Evolutionary conservation across 371 early-diverging fungal species (phyloP), one percentile per base, ranked within the genome.

Genomic region (Cokeromyces recurvatus): DNA sequence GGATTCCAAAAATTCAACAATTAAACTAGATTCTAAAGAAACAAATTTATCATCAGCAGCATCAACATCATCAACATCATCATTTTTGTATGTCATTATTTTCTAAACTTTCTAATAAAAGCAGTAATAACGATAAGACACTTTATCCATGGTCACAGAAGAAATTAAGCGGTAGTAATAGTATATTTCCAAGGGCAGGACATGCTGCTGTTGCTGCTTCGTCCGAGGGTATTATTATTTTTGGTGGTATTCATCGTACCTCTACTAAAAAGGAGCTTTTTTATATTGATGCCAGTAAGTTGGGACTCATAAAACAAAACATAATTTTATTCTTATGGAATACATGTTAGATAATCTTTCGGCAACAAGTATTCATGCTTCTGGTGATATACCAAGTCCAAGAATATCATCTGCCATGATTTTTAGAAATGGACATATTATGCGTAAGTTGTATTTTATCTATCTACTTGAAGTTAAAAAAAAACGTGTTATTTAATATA

Each of bases 231-330:
- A 59, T 85, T 12, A 65, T 78, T 32, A 42, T 83, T 37, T 79
- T 69, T 71, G 86, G 86, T 38, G 86, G 86, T 22, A 43, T 71
- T 42, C 69, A 71, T 38, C 62, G 57, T 38, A 59, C 66, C 1
- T 56, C 63, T 0, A 62, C 56, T 2, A 79, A 76, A 38, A 72
- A 73, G 43, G 84, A 85, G 15, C 42, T 83, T 32, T 76, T 79
- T 52, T 59, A 70, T 24, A 68, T 85, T 55, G 82, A 85, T 51
- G 66, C 79, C 27, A 68, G 86, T 82, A 78, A 52, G 69, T 9
- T n/a, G n/a, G n/a, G n/a, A n/a, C n/a, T 8, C 40, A 20, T 35
- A 14, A 23, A 38, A 46, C 10, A 16, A 42, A 37, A 12, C 1
- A 24, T n/a, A n/a, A n/a, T n/a, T n/a, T n/a, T n/a, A n/a, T n/a